Evolutionary conservation across 345 rosid species (phyloP).

Genomic region (Physaria fendleri): DNA sequence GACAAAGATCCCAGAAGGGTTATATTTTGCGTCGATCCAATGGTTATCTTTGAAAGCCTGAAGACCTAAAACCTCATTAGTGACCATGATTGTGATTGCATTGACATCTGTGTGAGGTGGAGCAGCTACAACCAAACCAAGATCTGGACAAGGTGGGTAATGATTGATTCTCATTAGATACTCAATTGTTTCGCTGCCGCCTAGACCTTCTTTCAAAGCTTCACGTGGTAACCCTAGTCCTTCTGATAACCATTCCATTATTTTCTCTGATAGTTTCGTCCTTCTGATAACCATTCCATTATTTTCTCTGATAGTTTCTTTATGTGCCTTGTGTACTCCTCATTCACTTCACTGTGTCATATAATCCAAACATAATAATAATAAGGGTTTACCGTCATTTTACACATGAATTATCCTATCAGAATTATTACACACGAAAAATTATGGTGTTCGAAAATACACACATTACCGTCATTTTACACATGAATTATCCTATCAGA

Average conservation of each 20-base stretch:
- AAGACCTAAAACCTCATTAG: slow-evolving; percentile 72
- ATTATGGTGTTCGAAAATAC: too few species aligned
- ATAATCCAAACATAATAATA: too few species aligned
- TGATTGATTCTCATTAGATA: slow-evolving; percentile 63
- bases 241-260: slow-evolving; percentile 39
- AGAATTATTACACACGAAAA: too few species aligned
- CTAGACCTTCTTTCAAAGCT: slow-evolving; percentile 39
- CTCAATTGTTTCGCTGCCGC: slow-evolving; percentile 49
- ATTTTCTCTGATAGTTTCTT: slow-evolving; percentile 42
- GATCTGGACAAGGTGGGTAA: slow-evolving; percentile 67
- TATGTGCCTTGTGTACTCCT: slow-evolving; percentile 48
- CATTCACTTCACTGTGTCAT: slow-evolving; percentile 63
- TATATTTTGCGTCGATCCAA: slow-evolving; percentile 52
- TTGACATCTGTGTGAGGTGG: slow-evolving; percentile 60
- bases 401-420: too few species aligned
- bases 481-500: too few species aligned
- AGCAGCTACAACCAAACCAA: slow-evolving; percentile 55
- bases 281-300: slow-evolving; percentile 38
- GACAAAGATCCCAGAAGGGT: slow-evolving; percentile 45
- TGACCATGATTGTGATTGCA: slow-evolving; percentile 52
- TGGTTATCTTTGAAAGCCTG: slow-evolving; percentile 52
- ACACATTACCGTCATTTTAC: too few species aligned
- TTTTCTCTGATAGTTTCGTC: too few species aligned
- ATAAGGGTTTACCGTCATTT: too few species aligned
- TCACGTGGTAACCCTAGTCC: slow-evolving; percentile 50